phyloP scores from a whole-genome alignment of 257 asterid genomes.

The Jasminum sambac region DNA sequence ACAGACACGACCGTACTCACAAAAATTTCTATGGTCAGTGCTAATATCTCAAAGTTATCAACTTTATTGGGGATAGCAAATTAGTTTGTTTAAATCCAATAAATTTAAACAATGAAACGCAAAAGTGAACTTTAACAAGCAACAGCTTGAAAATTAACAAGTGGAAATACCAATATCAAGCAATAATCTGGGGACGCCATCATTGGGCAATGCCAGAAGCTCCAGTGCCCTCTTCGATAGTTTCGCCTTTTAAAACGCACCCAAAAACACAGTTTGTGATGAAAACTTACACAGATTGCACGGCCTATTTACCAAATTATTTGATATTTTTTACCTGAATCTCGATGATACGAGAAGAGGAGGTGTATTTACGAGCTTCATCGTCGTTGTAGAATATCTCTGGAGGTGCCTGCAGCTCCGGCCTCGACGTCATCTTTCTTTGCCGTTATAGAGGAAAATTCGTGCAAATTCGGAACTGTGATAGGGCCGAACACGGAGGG shows the following conservation, averaged over 20 bases:
- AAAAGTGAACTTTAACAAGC: neutral
- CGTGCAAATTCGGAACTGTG: too few relatives aligned
- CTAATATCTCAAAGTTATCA: neutral
- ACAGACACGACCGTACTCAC: neutral
- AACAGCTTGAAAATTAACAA: neutral
- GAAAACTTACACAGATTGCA: neutral
- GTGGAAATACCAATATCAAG: slow-evolving; percentile 75
- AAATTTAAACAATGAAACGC: neutral
- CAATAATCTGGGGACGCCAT: slow-evolving; percentile 71
- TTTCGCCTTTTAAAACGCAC: slow-evolving; percentile 51
- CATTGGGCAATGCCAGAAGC: slow-evolving; percentile 87
- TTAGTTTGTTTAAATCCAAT: neutral
- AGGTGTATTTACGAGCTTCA: slow-evolving; percentile 95
- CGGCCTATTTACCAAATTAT: neutral
- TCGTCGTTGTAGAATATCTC: slow-evolving; percentile 88
- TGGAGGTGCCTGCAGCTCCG: slow-evolving; percentile 96
- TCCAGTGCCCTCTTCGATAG: slow-evolving; percentile 91
- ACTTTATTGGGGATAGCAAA: neutral
- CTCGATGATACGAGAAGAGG: slow-evolving; percentile 92
- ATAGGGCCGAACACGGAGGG: too few relatives aligned
- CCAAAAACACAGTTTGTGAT: slow-evolving; percentile 1
- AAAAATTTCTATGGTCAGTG: neutral
- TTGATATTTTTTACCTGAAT: slow-evolving; percentile 57
- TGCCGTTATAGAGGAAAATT: neutral
- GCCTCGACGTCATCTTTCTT: slow-evolving; percentile 65